Conservation (phyloP, 1,139 yeast genomes). For the Yamadazyma diddensiae region DNA sequence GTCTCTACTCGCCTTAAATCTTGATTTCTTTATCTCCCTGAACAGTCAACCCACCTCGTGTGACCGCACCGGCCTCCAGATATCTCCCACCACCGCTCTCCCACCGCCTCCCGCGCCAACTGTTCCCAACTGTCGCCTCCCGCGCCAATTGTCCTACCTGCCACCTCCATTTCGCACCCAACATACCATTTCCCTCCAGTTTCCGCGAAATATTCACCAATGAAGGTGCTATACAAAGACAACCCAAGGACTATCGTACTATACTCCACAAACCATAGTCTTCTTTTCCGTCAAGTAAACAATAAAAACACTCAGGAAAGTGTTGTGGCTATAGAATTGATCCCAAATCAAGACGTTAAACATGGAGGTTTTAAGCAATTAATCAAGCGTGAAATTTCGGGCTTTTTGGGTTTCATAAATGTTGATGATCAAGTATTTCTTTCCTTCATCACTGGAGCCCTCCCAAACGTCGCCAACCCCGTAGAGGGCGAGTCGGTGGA, state of each 20-base stretch:
- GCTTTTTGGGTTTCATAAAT: constrained; percentile 82
- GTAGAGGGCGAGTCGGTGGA: constrained; percentile 76
- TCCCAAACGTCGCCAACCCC: constrained; percentile 79
- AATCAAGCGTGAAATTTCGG: constrained; percentile 59
- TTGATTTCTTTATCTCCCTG: no score
- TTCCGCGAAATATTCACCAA: constrained; percentile 19
- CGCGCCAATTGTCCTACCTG: no score
- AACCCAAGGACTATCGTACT: constrained; percentile 55
- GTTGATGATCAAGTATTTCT: constrained; percentile 66
- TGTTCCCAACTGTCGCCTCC: no score
- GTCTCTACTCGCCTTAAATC: no score
- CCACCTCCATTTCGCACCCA: no score
- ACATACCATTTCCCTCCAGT: no score
- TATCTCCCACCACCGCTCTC: no score
- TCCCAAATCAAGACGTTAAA: constrained; percentile 36
- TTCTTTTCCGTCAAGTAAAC: constrained; percentile 42
- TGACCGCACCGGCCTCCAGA: no score
- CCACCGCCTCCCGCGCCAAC: no score
- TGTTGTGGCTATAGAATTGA: constrained; percentile 54
- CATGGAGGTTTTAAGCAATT: constrained; percentile 47
- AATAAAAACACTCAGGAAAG: constrained; percentile 17
- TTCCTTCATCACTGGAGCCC: constrained; percentile 74
- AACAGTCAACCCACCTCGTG: no score
- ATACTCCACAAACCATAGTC: constrained; percentile 47
- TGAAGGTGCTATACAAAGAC: constrained; percentile 51